phyloP scores from a whole-genome alignment of 2,329 filamentous ascomycete genomes.

The Cordyceps pruinosa region DNA sequence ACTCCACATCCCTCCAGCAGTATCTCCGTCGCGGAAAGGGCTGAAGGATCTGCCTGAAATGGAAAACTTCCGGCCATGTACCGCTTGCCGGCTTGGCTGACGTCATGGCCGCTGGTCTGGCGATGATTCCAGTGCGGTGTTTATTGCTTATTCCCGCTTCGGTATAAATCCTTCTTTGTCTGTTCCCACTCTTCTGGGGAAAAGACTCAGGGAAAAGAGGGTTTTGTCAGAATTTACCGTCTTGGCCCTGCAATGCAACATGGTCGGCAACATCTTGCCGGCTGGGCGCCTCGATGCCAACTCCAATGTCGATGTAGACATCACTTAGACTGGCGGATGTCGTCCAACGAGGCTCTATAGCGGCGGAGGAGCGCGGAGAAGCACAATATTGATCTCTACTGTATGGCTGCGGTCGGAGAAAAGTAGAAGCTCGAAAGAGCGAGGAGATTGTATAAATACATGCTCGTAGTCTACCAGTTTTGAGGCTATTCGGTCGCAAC shows the following conservation, averaged over 20 bases:
- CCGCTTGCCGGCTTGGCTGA: conserved; percentile 1
- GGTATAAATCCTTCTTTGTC: not conserved
- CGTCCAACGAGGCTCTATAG: not conserved
- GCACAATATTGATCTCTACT: too few relatives aligned
- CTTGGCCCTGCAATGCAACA: not conserved
- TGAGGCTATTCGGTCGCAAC: too few relatives aligned
- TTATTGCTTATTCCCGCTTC: not conserved
- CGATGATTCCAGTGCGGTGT: not conserved
- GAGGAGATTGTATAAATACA: not conserved
- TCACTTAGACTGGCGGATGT: not conserved
- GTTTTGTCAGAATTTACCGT: not conserved
- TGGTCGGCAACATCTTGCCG: not conserved
- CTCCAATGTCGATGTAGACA: not conserved
- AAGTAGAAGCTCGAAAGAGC: not conserved
- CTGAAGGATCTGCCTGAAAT: not conserved
- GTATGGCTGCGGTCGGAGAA: too few relatives aligned
- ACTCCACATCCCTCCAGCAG: not conserved
- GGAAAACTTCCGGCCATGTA: not conserved
- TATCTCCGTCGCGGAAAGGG: not conserved
- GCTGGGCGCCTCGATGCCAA: not conserved
- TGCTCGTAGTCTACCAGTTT: too few relatives aligned
- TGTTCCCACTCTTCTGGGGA: not conserved
- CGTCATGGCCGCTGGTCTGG: not conserved
- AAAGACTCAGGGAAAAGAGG: not conserved
- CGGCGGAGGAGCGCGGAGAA: too few relatives aligned